A percentile compares a stretch with the other conserved stretches of the same genome.
These are phyloP conservation scores for Fusarium anguioides DNA, from an alignment of 2,329 filamentous ascomycete species.

Conservation along the genomic window DNA sequence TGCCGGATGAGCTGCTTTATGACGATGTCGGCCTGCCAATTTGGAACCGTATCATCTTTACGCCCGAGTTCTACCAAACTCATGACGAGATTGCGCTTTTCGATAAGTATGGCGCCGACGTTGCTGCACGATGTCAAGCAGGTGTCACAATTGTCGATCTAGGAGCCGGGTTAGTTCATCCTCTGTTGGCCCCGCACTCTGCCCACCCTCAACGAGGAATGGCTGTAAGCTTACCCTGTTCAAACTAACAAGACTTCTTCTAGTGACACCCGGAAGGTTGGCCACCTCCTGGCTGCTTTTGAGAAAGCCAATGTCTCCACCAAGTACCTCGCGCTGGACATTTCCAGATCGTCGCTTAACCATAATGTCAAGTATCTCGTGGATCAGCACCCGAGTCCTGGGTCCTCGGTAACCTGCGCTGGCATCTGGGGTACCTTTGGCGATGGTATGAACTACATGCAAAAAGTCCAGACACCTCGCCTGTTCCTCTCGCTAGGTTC, in stretches of 20 bases:
- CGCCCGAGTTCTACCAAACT: constrained; percentile 55
- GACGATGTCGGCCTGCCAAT: constrained; percentile 53
- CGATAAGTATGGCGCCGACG: constrained; percentile 49
- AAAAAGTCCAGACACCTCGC: constrained; percentile 47
- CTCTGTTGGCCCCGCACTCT: constrained; percentile 27
- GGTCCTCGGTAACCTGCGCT: constrained; percentile 49
- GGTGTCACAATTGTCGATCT: constrained; percentile 54
- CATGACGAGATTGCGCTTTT: constrained; percentile 55
- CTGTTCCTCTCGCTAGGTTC: constrained; percentile 57
- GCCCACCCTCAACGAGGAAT: constrained; percentile 16
- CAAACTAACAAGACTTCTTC: constrained; percentile 22
- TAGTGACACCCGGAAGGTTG: constrained; percentile 56
- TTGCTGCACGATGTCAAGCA: constrained; percentile 46
- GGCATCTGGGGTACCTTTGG: constrained; percentile 56
- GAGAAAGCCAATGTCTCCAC: constrained; percentile 46
- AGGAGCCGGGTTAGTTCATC: constrained; percentile 54
- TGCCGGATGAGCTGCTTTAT: constrained; percentile 57
- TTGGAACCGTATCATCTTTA: constrained; percentile 57
- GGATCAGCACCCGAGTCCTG: constrained; percentile 42
- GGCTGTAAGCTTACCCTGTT: constrained; percentile 32
- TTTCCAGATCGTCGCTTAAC: constrained; percentile 51
- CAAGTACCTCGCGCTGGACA: constrained; percentile 55
- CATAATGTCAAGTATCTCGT: constrained; percentile 51
- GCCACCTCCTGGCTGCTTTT: constrained; percentile 52
- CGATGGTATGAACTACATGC: constrained; percentile 49